Conservation (phyloP, 495 filamentous ascomycete genomes). For the Chaetomium cochliodes region DNA sequence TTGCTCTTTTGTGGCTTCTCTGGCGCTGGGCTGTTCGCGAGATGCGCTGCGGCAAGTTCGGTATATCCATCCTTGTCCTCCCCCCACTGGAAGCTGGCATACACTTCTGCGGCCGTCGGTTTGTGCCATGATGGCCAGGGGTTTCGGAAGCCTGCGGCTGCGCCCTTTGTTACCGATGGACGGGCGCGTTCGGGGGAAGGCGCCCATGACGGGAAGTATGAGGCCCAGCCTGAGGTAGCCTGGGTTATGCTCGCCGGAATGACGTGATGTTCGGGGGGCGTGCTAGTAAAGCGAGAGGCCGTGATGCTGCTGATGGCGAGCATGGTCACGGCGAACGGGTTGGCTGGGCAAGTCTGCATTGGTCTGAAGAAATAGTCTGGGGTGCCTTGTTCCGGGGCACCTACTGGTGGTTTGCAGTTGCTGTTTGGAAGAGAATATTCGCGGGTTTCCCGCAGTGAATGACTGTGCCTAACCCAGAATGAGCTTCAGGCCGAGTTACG, state of each 20-base stretch:
- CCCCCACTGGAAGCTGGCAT: conserved; percentile 33
- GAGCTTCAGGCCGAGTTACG: no score
- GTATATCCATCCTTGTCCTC: conserved; percentile 26
- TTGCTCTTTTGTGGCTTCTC: background rate
- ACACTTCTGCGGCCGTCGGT: conserved; percentile 30
- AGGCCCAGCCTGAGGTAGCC: conserved; percentile 18
- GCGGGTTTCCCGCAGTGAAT: no score
- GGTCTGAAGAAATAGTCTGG: no score
- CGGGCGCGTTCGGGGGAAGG: conserved; percentile 4
- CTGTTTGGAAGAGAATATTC: no score
- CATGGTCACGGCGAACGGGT: background rate
- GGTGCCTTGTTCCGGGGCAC: no score
- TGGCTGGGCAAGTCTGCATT: background rate
- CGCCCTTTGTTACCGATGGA: background rate
- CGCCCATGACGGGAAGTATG: conserved; percentile 22
- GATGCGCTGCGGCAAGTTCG: conserved; percentile 27
- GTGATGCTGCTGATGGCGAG: conserved; percentile 7
- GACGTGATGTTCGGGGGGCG: conserved; percentile 19
- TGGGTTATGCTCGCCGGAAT: background rate
- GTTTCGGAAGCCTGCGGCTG: conserved; percentile 45
- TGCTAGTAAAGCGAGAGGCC: background rate
- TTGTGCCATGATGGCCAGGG: conserved; percentile 54
- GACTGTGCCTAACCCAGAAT: no score
- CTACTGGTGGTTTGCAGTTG: no score
- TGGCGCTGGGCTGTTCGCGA: conserved; percentile 2